phyloP scores from a whole-genome alignment of 2,329 filamentous ascomycete genomes.

The Pseudogymnoascus sp. region DNA sequence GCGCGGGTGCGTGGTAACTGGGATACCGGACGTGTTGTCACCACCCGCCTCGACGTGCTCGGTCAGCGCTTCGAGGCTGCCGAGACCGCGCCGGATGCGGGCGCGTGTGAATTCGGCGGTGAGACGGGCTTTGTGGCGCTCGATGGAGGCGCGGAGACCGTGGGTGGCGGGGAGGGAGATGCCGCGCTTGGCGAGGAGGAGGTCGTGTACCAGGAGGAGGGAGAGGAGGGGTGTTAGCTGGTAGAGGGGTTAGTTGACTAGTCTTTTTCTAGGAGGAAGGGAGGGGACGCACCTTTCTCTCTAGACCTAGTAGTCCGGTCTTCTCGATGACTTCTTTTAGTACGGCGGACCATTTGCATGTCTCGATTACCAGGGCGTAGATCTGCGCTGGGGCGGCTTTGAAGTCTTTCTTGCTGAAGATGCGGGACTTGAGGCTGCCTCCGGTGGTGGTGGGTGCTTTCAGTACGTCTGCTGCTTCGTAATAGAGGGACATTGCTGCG shows the following conservation, averaged over 20 bases:
- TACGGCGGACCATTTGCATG: constrained; percentile 81
- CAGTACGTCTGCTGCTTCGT: constrained; percentile 75
- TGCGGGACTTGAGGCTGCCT: constrained; percentile 79
- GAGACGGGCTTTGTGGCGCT: constrained; percentile 73
- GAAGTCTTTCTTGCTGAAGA: constrained; percentile 65
- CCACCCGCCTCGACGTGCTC: constrained; percentile 45
- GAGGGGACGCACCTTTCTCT: constrained; percentile 61
- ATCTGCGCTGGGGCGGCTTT: constrained; percentile 75
- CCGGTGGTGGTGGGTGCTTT: constrained; percentile 52
- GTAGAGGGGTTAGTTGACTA: neutral
- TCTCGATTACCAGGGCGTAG: constrained; percentile 79
- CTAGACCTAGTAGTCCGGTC: constrained; percentile 63
- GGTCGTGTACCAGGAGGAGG: constrained; percentile 76
- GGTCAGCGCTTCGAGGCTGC: constrained; percentile 58
- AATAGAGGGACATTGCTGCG: constrained; percentile 76
- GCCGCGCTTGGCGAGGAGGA: constrained; percentile 71
- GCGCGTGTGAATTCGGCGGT: constrained; percentile 74
- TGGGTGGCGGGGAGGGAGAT: constrained; percentile 74
- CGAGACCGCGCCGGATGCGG: constrained; percentile 61
- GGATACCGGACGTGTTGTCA: constrained; percentile 31
- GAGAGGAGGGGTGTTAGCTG: constrained; percentile 75
- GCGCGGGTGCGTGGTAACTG: constrained; percentile 53
- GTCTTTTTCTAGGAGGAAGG: neutral
- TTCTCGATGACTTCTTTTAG: constrained; percentile 85
- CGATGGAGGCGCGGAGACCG: constrained; percentile 64